Evolutionary conservation across 139 green algal species (phyloP).

Genomic region (Closterium sp.): DNA sequence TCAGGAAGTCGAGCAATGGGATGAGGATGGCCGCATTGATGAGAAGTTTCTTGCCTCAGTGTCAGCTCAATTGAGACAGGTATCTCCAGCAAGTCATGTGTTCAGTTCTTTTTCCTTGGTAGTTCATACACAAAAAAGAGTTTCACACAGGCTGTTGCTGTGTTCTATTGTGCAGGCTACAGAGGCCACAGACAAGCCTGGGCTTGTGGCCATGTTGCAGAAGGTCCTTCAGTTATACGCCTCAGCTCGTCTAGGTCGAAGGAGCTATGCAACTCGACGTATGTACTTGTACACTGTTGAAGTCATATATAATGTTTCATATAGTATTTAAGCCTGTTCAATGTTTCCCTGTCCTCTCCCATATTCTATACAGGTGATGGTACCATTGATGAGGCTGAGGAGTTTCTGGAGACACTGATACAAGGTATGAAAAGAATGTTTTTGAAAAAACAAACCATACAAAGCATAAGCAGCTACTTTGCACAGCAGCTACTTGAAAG

Average conservation of each 20-base stretch:
- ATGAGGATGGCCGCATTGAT: conserved; percentile 11
- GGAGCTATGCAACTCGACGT: conserved; percentile 7
- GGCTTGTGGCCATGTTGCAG: conserved; percentile 23
- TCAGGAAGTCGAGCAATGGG: not conserved
- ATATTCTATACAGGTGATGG: not conserved
- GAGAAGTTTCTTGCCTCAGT: conserved; percentile 25
- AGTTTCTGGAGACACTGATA: conserved; percentile 23
- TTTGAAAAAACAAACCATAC: not conserved
- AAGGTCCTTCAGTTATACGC: conserved; percentile 20
- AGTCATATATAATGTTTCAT: too few relatives aligned
- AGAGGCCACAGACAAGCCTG: conserved; percentile 7
- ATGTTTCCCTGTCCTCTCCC: too few relatives aligned
- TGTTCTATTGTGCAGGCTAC: conserved; percentile 7
- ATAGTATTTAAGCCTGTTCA: too few relatives aligned
- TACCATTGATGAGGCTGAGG: conserved; percentile 20
- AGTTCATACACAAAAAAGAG: too few relatives aligned
- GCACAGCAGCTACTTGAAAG: not conserved
- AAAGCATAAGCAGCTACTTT: not conserved
- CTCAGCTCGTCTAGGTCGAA: not conserved
- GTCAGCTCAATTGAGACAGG: conserved; percentile 24
- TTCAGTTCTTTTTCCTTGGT: too few relatives aligned
- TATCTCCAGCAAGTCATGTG: not conserved
- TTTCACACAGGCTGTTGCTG: too few relatives aligned
- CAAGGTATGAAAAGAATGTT: not conserved
- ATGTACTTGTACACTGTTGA: not conserved